Evolutionary conservation across 352 stramenopile species (phyloP).

Genomic region (Phytophthora quininea): DNA sequence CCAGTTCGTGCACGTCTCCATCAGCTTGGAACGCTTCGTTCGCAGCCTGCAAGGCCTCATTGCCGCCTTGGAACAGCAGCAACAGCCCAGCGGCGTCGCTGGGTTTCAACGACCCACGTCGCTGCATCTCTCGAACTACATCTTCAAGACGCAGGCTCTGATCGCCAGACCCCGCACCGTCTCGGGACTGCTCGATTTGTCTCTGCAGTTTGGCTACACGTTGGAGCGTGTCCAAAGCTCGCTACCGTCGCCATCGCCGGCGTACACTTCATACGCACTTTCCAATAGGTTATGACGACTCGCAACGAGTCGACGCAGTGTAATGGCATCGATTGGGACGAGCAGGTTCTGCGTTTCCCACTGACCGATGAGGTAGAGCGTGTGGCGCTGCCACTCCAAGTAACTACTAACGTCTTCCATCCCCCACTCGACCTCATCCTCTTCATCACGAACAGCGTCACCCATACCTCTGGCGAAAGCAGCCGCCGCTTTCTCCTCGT

Average conservation of each 20-base stretch:
- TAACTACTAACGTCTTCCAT: conserved; percentile 19
- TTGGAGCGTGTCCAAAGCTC: conserved; percentile 75
- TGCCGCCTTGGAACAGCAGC: conserved; percentile 64
- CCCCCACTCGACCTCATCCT: conserved; percentile 19
- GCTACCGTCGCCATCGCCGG: conserved; percentile 55
- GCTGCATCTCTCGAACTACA: conserved; percentile 76
- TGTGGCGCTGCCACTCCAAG: conserved; percentile 53
- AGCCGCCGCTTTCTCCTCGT: conserved; percentile 58
- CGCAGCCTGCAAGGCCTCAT: conserved; percentile 73
- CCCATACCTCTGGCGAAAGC: conserved; percentile 39
- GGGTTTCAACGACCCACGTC: conserved; percentile 45
- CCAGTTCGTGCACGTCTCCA: conserved; percentile 73
- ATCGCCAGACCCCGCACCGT: conserved; percentile 12
- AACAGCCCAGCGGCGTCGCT: conserved; percentile 70
- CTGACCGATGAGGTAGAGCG: conserved; percentile 50
- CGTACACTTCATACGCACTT: conserved; percentile 75
- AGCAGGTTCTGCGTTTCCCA: conserved; percentile 49
- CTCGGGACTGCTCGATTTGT: conserved; percentile 44
- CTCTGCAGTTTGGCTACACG: no score
- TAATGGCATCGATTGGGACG: conserved; percentile 36
- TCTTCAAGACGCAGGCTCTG: conserved; percentile 57
- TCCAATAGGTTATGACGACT: conserved; percentile 71
- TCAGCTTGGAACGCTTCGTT: conserved; percentile 74
- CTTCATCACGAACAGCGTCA: conserved; percentile 33
- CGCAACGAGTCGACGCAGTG: conserved; percentile 48